Percentiles rank a stretch among this genome's conserved stretches.
Conservation (phyloP, 495 filamentous ascomycete species). For the Xanthoparmelia taractica region DNA sequence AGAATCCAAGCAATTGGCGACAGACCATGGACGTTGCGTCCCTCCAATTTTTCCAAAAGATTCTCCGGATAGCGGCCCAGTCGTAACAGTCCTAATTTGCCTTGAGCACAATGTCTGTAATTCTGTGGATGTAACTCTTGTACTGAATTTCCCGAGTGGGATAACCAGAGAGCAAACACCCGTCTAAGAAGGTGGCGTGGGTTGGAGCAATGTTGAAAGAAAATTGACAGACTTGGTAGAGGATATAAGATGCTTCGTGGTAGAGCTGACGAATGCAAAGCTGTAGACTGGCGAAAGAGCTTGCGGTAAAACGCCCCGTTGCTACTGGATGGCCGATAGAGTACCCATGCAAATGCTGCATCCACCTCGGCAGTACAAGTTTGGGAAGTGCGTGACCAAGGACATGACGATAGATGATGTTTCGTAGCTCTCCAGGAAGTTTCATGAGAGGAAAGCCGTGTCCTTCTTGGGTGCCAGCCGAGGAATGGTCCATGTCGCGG, state of each 20-base stretch:
- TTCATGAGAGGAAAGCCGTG: not conserved
- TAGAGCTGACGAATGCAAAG: slow-evolving; percentile 3
- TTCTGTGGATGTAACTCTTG: not conserved
- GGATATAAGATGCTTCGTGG: not conserved
- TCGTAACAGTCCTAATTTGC: not conserved
- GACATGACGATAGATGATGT: not conserved
- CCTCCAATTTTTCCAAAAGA: not conserved
- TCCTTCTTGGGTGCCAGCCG: not conserved
- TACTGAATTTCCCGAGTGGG: not conserved
- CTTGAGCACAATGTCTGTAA: not conserved
- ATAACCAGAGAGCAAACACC: not conserved
- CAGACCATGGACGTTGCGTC: not conserved
- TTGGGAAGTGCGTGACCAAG: not conserved
- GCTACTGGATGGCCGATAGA: not conserved
- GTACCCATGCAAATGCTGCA: not conserved
- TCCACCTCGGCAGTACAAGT: not conserved
- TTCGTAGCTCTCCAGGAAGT: not conserved
- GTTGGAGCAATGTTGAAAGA: not conserved
- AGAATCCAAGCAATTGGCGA: not conserved
- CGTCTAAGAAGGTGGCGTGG: not conserved
- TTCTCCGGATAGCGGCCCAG: not conserved
- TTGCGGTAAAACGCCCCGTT: not conserved
- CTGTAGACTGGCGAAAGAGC: not conserved
- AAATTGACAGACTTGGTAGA: not conserved
- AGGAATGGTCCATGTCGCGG: not conserved